These are phyloP conservation scores for Themeda triandra DNA, from an alignment of 176 grass and related monocot species.

Conservation along the genomic window DNA sequence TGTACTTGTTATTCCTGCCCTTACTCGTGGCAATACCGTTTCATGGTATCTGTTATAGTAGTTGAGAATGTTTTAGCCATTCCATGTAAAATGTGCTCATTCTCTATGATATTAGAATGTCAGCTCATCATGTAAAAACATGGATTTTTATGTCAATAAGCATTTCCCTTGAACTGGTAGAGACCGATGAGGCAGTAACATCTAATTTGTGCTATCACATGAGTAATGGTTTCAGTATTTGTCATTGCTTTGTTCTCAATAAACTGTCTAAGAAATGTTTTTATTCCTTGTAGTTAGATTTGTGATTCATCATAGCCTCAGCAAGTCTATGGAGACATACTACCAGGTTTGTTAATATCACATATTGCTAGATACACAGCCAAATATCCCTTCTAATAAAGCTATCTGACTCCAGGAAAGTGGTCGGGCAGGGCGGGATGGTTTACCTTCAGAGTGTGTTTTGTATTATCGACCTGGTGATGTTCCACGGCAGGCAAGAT, in stretches of 20 bases:
- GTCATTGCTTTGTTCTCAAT: not conserved
- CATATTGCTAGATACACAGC: not conserved
- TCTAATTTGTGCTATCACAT: not conserved
- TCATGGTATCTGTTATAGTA: not conserved
- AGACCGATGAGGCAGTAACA: not conserved
- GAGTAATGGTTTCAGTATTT: not conserved
- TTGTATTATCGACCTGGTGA: conserved; percentile 83
- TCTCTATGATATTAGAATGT: conserved; percentile 10
- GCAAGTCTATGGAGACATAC: conserved; percentile 98
- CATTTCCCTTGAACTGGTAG: not conserved
- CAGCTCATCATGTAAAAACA: not conserved
- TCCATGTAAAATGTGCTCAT: conserved; percentile 1
- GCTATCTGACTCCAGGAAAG: conserved; percentile 56
- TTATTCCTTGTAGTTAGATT: conserved; percentile 69
- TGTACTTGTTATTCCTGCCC: not conserved
- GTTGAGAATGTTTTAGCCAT: not conserved
- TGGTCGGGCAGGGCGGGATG: conserved; percentile 86
- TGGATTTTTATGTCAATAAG: not conserved
- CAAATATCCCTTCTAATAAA: conserved; percentile 16
- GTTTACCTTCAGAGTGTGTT: conserved; percentile 88
- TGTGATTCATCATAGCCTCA: conserved; percentile 95
- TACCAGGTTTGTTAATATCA: conserved; percentile 67
- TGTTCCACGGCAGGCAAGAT: conserved; percentile 67
- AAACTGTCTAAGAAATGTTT: conserved; percentile 19
- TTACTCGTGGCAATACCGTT: not conserved